Conservation (phyloP, 2,329 filamentous ascomycete genomes). For the Stagonosporopsis rhizophila region DNA sequence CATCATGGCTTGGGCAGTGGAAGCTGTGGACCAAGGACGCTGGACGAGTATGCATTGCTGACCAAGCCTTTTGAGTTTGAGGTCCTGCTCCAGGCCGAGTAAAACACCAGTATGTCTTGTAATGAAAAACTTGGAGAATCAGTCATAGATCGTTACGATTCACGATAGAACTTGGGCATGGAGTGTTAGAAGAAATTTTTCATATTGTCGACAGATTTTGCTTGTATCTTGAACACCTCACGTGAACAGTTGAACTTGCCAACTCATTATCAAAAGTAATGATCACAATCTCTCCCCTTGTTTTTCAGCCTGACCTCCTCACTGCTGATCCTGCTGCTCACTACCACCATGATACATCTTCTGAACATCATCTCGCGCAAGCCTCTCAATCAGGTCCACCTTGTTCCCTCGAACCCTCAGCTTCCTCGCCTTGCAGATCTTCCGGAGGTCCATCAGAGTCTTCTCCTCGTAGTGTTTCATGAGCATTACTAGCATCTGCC, state of each 20-base stretch:
- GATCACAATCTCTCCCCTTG: background rate
- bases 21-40: conserved; percentile 64
- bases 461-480: background rate
- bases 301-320: background rate
- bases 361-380: background rate
- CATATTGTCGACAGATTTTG: background rate
- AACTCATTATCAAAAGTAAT: background rate
- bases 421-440: background rate
- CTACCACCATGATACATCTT: background rate
- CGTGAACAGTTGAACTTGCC: background rate
- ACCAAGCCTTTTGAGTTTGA: conserved; percentile 50
- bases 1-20: conserved; percentile 70
- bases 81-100: conserved; percentile 30
- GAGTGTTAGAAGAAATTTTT: background rate
- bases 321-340: background rate
- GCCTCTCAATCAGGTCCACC: conserved; percentile 1
- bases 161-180: background rate
- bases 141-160: background rate
- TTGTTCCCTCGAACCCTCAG: conserved; percentile 3
- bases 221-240: background rate
- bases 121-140: background rate
- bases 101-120: background rate
- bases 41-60: conserved; percentile 51
- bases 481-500: conserved; percentile 2
- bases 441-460: background rate